Conservation (phyloP, 805 yeast species). For the Zygosaccharomyces kombuchaensis region DNA sequence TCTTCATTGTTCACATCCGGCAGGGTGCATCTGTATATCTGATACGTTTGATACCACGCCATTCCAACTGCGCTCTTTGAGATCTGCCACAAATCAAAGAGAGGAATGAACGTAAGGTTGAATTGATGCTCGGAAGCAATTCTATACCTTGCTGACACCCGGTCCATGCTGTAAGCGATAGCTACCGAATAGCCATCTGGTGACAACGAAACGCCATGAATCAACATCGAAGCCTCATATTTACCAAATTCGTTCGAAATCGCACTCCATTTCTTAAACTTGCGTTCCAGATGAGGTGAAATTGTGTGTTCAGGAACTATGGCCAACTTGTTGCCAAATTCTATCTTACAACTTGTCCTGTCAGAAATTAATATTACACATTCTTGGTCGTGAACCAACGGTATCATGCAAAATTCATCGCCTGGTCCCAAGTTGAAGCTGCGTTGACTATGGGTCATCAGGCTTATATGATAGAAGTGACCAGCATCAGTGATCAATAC, state of each 20-base stretch:
- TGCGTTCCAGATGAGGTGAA: conserved; percentile 27
- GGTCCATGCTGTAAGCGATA: conserved; percentile 26
- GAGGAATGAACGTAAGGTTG: conserved; percentile 26
- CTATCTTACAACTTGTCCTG: conserved; percentile 16
- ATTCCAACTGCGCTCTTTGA: conserved; percentile 26
- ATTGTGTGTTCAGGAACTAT: conserved; percentile 19
- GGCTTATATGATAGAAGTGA: conserved; percentile 13
- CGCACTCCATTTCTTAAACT: conserved; percentile 29
- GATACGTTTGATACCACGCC: conserved; percentile 35
- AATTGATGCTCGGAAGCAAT: conserved; percentile 29
- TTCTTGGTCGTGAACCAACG: conserved; percentile 11
- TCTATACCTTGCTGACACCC: conserved; percentile 28
- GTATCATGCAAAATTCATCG: conserved; percentile 23
- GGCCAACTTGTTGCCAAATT: conserved; percentile 13
- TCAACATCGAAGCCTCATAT: conserved; percentile 25
- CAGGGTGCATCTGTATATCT: conserved; percentile 23
- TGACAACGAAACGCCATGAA: conserved; percentile 30
- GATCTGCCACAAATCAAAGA: conserved; percentile 27
- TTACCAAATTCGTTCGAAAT: conserved; percentile 25
- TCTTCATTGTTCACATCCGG: conserved; percentile 14
- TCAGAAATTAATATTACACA: conserved; percentile 20
- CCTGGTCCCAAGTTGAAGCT: conserved; percentile 10
- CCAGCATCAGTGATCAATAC: conserved; percentile 19
- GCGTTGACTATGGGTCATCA: conserved; percentile 1
- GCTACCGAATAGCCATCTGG: conserved; percentile 31